Evolutionary conservation across 2,329 filamentous ascomycete species (phyloP), one percentile per base, ranked within the genome.

Genomic region (Paraconiothyrium sp.): DNA sequence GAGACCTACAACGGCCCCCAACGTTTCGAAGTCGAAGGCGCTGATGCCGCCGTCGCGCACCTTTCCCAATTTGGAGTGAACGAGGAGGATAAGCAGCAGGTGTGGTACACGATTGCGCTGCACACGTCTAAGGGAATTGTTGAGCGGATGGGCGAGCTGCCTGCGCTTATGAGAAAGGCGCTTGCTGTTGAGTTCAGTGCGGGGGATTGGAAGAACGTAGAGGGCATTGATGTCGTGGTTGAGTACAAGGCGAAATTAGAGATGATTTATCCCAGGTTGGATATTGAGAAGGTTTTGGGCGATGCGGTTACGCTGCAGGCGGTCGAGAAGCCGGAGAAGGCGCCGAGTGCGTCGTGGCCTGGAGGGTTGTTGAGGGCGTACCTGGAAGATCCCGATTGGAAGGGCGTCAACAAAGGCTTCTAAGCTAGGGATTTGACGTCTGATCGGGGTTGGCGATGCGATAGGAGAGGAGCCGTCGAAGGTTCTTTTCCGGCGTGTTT

Each of bases 1-100:
- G 75, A 81, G n/a, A 43, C 55, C 6, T 71, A 70, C 51, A 65
- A 76, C 41, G 76, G 77, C 1, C 58, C 74, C 2, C 73, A 79
- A 49, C 77, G 81, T 14, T 84, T 83, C 65, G 81, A 84, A 64
- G 73, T 83, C 49, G 80, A 82, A 62, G 81, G 81, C 5, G 81
- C 76, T 6, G 80, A 84, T 63, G 80, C 78, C 32, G 80, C 80
- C 7, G 74, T 74, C 2, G 46, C 62, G 1, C 71, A 76, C 57
- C 68, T 83, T 10, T 64, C 63, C 1, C 44, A 59, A 3, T 68
- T 72, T 32, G 64, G 63, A 10, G 52, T 76, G 2, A 57, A 59
- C 13, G 63, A 70, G 5, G 58, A 68, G 2, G 75, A 80, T 30
- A 67, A 67, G 13, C 77, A 79, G 35, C 72, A 80, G n/a, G 78